phyloP scores from a whole-genome alignment of 225 moss, liverwort and hornwort species.

The Antitrichia curtipendula region DNA sequence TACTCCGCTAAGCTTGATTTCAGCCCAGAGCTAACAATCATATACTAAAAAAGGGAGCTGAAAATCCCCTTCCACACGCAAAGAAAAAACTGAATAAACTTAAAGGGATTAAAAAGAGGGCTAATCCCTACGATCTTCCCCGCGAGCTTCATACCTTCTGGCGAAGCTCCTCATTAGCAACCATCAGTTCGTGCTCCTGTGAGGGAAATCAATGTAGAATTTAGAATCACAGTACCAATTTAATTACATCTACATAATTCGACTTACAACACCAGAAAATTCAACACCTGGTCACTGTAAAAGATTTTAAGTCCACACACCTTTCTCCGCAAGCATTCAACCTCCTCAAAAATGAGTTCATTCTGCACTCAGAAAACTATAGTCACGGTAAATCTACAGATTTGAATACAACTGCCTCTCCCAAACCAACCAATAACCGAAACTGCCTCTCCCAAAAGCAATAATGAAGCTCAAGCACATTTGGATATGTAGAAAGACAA shows the following conservation, averaged over 20 bases:
- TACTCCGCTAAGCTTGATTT: background rate
- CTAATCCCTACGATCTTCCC: background rate
- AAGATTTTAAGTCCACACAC: background rate
- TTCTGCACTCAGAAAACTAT: constrained; percentile 41
- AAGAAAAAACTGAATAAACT: background rate
- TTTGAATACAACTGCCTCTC: background rate
- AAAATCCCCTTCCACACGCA: background rate
- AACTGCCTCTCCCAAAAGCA: background rate
- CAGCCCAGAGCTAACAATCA: background rate
- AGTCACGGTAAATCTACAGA: background rate
- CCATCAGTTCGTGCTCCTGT: constrained; percentile 32
- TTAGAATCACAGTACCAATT: background rate
- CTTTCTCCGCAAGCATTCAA: constrained; percentile 73
- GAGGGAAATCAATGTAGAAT: background rate
- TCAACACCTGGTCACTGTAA: background rate
- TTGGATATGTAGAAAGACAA: background rate
- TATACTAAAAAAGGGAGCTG: background rate
- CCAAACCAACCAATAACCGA: background rate
- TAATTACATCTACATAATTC: background rate
- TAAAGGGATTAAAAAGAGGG: background rate
- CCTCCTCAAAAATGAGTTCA: constrained; percentile 70
- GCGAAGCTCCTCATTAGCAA: constrained; percentile 28
- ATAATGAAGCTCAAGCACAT: background rate
- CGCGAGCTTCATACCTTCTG: constrained; percentile 11
- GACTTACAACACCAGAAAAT: background rate